phyloP scores from a whole-genome alignment of 2,329 filamentous ascomycete species.

The Trichophyton schoenleinii region DNA sequence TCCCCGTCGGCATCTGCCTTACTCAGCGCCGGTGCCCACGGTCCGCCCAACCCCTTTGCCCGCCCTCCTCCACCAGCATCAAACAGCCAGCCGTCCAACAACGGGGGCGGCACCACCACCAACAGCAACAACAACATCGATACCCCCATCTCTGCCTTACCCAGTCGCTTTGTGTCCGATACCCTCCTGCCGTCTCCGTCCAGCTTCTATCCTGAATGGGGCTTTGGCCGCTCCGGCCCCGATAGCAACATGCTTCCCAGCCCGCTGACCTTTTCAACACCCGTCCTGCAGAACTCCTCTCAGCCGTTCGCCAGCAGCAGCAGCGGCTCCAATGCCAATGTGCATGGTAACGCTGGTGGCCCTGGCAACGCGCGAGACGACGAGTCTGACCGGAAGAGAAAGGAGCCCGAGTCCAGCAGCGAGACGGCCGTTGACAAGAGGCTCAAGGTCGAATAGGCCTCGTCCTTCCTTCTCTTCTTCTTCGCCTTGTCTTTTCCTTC shows the following conservation, averaged over 20 bases:
- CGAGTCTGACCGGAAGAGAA: not conserved
- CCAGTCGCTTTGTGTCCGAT: conserved; percentile 78
- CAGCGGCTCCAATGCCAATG: not conserved
- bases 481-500: not conserved
- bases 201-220: conserved; percentile 87
- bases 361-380: not conserved
- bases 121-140: conserved; percentile 37
- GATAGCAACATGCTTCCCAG: conserved; percentile 83
- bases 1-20: conserved; percentile 79
- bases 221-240: conserved; percentile 48
- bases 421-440: not conserved
- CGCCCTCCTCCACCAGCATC: conserved; percentile 56
- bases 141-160: conserved; percentile 86
- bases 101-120: conserved; percentile 13
- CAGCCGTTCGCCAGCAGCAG: not conserved
- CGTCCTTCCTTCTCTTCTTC: not conserved
- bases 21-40: conserved; percentile 78
- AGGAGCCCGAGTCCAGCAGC: not conserved
- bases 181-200: conserved; percentile 83
- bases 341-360: not conserved
- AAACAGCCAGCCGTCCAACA: conserved; percentile 32
- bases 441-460: conserved; percentile 18
- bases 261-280: conserved; percentile 85
- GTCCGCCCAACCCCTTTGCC: conserved; percentile 91
- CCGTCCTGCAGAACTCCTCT: conserved; percentile 31